Evolutionary conservation across 768 basidiomycete genomes (phyloP), one percentile per base, ranked within the genome.

Genomic region (Gelatoporia subvermispora): DNA sequence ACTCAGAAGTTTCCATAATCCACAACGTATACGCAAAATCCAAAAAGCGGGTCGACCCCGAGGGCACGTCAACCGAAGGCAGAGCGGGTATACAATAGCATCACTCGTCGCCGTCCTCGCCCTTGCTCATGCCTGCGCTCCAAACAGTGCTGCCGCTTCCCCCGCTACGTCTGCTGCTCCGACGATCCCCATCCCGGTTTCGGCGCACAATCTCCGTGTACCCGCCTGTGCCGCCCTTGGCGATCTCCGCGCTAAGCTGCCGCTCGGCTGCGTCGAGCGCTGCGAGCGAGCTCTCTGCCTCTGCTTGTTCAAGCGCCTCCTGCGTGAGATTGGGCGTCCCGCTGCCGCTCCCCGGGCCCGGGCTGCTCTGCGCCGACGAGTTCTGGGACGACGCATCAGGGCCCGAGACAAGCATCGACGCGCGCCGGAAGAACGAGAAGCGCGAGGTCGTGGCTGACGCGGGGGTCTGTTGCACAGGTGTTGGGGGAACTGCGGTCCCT

Each of bases 251-350:
- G 47, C 83, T 82, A 37, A 89, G 71, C 44, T 69, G 72, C 28
- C 81, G 79, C 61, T 95, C 91, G 46, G 84, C 82, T 17, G 82
- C 83, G 61, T 93, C 91, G 21, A 92, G 71, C n/a, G 79, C 82
- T 8, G 83, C 84, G 17, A 94, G 70, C 2, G 80, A 76, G 55
- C 81, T 84, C 64, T 85, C 79, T 1, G 86, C 91, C 65, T 90
- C 85, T 2, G 79, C 86, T 49, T 83, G 88, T 64, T 85, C 84
- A 49, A 92, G 70, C 2, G 85, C 85, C 59, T 88, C 85, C 55
- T 82, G 77, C 4, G 88, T 87, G 40, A 91, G 72, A 59, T 73
- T 74, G 23, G 56, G 61, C 15, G 68, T 62, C 40, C 47, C 50
- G 17, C 57, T 64, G 50, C 52, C 60, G 38, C 43, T 38, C 1